Evolutionary conservation across 805 yeast species (phyloP).

Genomic region (Wickerhamiella brachini): DNA sequence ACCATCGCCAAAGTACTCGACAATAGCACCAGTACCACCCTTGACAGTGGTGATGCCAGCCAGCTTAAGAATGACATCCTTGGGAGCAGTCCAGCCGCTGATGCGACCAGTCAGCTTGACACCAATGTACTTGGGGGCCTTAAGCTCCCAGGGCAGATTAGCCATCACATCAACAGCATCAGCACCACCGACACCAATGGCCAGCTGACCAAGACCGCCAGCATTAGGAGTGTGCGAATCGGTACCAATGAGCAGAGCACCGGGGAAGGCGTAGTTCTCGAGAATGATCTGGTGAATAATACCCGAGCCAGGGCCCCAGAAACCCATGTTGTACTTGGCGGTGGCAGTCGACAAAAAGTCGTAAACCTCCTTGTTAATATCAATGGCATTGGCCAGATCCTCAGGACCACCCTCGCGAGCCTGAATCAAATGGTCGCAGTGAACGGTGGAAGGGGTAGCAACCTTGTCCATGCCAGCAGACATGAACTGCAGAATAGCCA

Average conservation of each 20-base stretch:
- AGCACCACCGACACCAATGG: slow-evolving; percentile 99
- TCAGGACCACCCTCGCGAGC: slow-evolving; percentile 83
- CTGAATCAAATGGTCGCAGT: slow-evolving; percentile 95
- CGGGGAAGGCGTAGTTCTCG: slow-evolving; percentile 96
- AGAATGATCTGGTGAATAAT: slow-evolving; percentile 92
- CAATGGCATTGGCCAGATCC: slow-evolving; percentile 77
- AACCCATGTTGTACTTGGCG: slow-evolving; percentile 91
- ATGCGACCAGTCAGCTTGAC: slow-evolving; percentile 84
- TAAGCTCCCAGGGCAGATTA: slow-evolving; percentile 89
- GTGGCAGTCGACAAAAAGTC: slow-evolving; percentile 84
- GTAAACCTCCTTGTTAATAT: slow-evolving; percentile 84
- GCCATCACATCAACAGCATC: slow-evolving; percentile 97
- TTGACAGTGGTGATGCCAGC: slow-evolving; percentile 92
- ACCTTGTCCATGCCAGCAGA: slow-evolving; percentile 85
- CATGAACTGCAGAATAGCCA: slow-evolving; percentile 95
- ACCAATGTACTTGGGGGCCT: slow-evolving; percentile 93
- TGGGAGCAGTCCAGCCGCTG: slow-evolving; percentile 95
- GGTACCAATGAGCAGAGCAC: slow-evolving; percentile 90
- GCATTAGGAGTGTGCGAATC: slow-evolving; percentile 98
- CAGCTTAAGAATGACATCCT: slow-evolving; percentile 83
- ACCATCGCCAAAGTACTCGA: slow-evolving; percentile 95
- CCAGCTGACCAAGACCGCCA: slow-evolving; percentile 95
- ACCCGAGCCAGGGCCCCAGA: slow-evolving; percentile 99
- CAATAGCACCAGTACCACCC: slow-evolving; percentile 97
- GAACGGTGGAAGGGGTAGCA: slow-evolving; percentile 91